Conservation (phyloP, 305 asterid species). For the Solanum hybrid region DNA sequence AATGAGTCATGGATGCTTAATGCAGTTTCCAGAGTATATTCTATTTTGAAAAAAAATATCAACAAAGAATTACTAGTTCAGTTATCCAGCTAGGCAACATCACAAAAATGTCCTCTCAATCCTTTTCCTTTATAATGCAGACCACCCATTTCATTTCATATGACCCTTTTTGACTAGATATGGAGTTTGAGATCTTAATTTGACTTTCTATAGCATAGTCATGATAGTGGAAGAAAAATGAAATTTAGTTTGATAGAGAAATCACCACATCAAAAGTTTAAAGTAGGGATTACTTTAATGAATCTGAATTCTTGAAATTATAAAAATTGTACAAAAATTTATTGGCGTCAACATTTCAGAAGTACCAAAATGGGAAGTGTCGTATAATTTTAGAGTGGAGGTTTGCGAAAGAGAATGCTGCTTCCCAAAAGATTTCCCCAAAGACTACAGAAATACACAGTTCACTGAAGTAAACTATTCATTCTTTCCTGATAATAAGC, state of each 20-base stretch:
- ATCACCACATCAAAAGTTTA: not conserved
- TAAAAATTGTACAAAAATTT: not conserved
- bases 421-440: not conserved
- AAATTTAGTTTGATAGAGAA: not conserved
- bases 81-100: not conserved
- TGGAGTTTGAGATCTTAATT: not conserved
- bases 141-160: not conserved
- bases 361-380: not conserved
- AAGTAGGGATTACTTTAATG: not conserved
- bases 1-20: not conserved
- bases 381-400: not conserved
- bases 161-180: not conserved
- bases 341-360: not conserved
- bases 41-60: not conserved
- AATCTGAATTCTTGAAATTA: constrained; percentile 1
- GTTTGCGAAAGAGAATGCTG: not conserved
- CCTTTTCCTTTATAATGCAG: not conserved
- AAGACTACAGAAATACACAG: not conserved
- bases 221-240: not conserved
- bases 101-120: not conserved
- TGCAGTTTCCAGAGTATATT: not conserved
- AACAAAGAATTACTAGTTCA: not conserved
- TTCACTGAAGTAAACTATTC: not conserved
- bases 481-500: not conserved
- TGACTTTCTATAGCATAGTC: not conserved